A percentile compares a stretch with the other conserved stretches of the same genome.
Conservation (phyloP, 1,284 basidiomycete species). For the Meripilus lineatus region DNA sequence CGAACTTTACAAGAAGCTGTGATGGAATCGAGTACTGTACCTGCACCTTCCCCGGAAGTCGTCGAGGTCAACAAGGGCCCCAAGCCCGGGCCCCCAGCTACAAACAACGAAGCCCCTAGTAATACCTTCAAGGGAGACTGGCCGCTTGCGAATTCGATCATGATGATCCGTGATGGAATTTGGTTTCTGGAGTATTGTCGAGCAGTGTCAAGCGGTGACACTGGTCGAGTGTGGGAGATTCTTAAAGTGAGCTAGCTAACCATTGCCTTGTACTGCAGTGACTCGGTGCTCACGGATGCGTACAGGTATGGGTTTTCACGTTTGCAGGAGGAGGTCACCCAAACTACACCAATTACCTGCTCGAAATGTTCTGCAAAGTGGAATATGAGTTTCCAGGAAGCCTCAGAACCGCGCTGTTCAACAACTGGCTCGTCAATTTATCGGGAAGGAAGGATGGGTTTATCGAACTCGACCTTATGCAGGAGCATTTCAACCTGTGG, state of each 20-base stretch:
- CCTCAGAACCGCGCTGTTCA: slow-evolving; percentile 9
- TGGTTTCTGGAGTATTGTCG: slow-evolving; percentile 11
- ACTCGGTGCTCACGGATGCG: background rate
- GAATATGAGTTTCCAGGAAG: slow-evolving; percentile 9
- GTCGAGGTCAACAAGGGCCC: slow-evolving; percentile 6
- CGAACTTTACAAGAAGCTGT: too few species aligned
- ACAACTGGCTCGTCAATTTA: slow-evolving; percentile 19
- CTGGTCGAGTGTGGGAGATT: slow-evolving; percentile 9
- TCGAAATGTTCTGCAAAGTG: slow-evolving; percentile 17
- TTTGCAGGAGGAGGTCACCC: slow-evolving; percentile 14
- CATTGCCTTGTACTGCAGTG: background rate
- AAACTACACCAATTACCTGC: slow-evolving; percentile 14
- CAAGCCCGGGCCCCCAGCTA: too few species aligned
- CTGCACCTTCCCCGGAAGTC: slow-evolving; percentile 9
- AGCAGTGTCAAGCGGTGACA: slow-evolving; percentile 9
- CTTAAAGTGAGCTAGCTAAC: slow-evolving; percentile 8
- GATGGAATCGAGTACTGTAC: too few species aligned
- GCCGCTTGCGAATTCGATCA: slow-evolving; percentile 8
- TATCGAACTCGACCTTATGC: slow-evolving; percentile 17
- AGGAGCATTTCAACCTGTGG: slow-evolving; percentile 20
- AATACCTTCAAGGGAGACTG: slow-evolving; percentile 5
- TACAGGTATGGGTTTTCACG: slow-evolving; percentile 18
- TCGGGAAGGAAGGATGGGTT: slow-evolving; percentile 15
- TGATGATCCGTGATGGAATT: slow-evolving; percentile 12
- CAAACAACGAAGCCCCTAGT: too few species aligned